Percentiles rank a stretch among this genome's conserved stretches.
These are phyloP conservation scores for Ampelocalamus luodianensis DNA, from an alignment of 176 grass and related monocot genomes.

Conservation along the genomic window DNA sequence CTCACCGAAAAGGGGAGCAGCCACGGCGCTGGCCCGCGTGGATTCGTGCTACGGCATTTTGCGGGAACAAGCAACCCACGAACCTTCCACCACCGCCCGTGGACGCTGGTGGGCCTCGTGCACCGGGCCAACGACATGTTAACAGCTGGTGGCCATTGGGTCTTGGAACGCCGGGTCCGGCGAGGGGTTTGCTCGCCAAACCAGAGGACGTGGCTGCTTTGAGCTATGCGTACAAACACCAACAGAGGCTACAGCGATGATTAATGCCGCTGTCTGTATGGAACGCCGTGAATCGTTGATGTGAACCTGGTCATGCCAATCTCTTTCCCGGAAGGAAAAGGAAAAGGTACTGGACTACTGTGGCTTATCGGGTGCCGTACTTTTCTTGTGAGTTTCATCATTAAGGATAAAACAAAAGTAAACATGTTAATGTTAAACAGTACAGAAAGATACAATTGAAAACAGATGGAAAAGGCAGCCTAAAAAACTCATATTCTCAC, in stretches of 20 bases:
- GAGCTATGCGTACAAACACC: conserved; percentile 19
- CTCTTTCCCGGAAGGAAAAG: not conserved
- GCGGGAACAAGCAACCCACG: conserved; percentile 21
- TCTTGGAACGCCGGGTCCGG: conserved; percentile 35
- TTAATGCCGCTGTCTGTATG: conserved; percentile 33
- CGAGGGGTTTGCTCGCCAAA: not conserved
- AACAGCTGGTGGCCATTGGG: not conserved
- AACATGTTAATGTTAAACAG: not conserved
- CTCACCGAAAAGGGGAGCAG: not conserved
- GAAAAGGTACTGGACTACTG: not conserved
- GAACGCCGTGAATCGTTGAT: not conserved
- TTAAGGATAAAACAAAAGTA: not conserved
- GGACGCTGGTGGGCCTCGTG: conserved; percentile 1
- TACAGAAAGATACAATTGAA: not conserved
- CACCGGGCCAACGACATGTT: not conserved
- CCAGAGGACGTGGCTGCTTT: not conserved
- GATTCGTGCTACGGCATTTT: conserved; percentile 40
- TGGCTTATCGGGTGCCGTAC: conserved; percentile 6
- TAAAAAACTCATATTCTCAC: not conserved
- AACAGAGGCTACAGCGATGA: conserved; percentile 19
- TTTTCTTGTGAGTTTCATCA: conserved; percentile 26
- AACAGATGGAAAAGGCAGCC: not conserved
- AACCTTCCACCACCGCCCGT: not conserved
- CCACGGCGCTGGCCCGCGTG: conserved; percentile 17
- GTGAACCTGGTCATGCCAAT: conserved; percentile 25